phyloP scores from a whole-genome alignment of 2,329 filamentous ascomycete species.

The Colletotrichum theobromicola region DNA sequence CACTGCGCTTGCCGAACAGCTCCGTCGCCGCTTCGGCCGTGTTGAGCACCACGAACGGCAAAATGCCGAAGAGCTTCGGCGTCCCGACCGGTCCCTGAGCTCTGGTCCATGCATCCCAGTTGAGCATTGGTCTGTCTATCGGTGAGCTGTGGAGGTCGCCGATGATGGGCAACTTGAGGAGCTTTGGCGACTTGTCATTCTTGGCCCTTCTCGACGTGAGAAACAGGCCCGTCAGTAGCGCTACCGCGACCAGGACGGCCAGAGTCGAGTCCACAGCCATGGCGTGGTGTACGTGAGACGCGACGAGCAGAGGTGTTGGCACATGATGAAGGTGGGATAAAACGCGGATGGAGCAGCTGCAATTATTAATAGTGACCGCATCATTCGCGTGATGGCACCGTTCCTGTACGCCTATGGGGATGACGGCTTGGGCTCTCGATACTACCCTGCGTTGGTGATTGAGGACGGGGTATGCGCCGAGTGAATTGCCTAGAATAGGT shows the following conservation, averaged over 20 bases:
- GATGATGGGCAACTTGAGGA: slow-evolving; percentile 23
- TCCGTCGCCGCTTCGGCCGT: slow-evolving; percentile 23
- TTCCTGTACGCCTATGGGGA: background rate
- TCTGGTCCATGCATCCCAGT: slow-evolving; percentile 25
- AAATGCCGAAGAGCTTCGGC: slow-evolving; percentile 25
- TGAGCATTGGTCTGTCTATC: slow-evolving; percentile 19
- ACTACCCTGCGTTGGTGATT: background rate
- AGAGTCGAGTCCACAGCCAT: background rate
- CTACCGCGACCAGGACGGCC: background rate
- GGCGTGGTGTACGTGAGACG: background rate
- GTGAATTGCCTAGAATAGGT: background rate
- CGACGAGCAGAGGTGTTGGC: too few species aligned
- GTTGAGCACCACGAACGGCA: slow-evolving; percentile 25
- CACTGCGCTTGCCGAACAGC: slow-evolving; percentile 25
- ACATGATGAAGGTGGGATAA: background rate
- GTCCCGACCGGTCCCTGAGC: slow-evolving; percentile 19
- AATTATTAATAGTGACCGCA: background rate
- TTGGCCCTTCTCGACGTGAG: background rate
- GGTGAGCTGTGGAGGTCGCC: slow-evolving; percentile 26
- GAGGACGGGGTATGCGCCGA: background rate
- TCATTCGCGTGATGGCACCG: background rate
- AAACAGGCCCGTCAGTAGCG: background rate
- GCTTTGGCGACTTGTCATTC: background rate
- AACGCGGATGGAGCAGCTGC: background rate
- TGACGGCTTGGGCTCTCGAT: background rate